A percentile compares a stretch with the other conserved stretches of the same genome.
Evolutionary conservation across 2,329 filamentous ascomycete species (phyloP).

Genomic region (Exophiala viscosa): DNA sequence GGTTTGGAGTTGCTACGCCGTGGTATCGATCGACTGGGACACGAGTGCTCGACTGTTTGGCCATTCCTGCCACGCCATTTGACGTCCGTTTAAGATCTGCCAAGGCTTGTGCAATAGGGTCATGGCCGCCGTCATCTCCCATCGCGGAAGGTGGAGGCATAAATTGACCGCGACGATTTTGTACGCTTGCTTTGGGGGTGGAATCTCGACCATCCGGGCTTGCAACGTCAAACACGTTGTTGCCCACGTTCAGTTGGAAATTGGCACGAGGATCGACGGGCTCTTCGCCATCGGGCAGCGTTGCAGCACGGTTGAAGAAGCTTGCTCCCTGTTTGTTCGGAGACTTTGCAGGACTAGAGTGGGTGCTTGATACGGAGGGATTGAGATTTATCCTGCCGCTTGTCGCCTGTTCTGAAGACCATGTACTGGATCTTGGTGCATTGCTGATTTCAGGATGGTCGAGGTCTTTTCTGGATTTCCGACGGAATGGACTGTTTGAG

Average conservation of each 20-base stretch:
- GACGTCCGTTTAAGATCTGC: constrained; percentile 72
- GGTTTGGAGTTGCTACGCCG: constrained; percentile 81
- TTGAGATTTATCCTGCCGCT: constrained; percentile 25
- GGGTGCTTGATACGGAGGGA: constrained; percentile 32
- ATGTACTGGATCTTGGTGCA: constrained; percentile 51
- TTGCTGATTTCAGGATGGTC: constrained; percentile 42
- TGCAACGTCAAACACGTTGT: constrained; percentile 92
- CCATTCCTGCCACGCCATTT: constrained; percentile 42
- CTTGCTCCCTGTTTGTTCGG: constrained; percentile 31
- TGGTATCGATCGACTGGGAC: constrained; percentile 95
- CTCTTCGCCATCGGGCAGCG: constrained; percentile 62
- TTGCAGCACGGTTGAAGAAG: constrained; percentile 33
- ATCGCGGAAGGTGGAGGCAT: constrained; percentile 27
- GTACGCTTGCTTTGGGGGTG: constrained; percentile 38
- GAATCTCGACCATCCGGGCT: constrained; percentile 63
- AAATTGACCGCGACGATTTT: constrained; percentile 32
- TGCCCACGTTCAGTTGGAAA: constrained; percentile 88
- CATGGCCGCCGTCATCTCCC: constrained; percentile 56
- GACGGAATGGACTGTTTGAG: constrained; percentile 84
- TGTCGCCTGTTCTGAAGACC: constrained; percentile 40
- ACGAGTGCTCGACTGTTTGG: constrained; percentile 75
- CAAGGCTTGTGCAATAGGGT: constrained; percentile 87
- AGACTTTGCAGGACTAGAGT: constrained; percentile 45
- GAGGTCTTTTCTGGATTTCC: constrained; percentile 81
- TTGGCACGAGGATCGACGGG: constrained; percentile 88